phyloP scores from a whole-genome alignment of 1,284 basidiomycete genomes.

The Irpex rosettiformis region DNA sequence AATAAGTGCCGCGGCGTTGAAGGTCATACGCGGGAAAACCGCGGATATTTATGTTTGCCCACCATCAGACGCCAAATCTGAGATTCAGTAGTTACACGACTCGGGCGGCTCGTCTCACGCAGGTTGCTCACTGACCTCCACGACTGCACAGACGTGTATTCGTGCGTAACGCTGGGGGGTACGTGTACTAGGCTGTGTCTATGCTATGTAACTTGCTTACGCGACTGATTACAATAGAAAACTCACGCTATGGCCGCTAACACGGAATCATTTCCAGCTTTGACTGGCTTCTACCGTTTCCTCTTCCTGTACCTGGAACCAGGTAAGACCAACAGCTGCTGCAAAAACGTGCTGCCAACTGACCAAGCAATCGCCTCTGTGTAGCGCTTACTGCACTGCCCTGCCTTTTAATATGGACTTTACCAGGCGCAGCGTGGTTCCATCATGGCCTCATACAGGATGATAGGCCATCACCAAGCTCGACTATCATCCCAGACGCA shows the following conservation, averaged over 20 bases:
- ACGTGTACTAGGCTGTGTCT: background rate
- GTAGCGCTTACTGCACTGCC: constrained; percentile 59
- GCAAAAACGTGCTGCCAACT: background rate
- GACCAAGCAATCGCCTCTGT: background rate
- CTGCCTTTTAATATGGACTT: constrained; percentile 55
- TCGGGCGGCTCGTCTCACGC: no score
- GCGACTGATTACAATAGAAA: background rate
- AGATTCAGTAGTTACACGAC: background rate
- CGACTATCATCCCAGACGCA: constrained; percentile 37
- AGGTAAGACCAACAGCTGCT: constrained; percentile 34
- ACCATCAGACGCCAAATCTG: background rate
- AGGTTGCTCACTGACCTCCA: background rate
- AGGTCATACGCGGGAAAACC: background rate
- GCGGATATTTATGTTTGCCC: background rate
- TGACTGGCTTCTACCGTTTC: constrained; percentile 64
- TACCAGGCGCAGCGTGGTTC: constrained; percentile 68
- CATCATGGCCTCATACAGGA: constrained; percentile 65
- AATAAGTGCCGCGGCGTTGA: background rate
- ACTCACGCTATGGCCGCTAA: background rate
- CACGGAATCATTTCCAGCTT: constrained; percentile 44
- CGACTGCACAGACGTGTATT: background rate
- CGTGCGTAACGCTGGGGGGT: background rate
- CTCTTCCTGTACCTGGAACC: constrained; percentile 73
- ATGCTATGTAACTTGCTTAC: background rate
- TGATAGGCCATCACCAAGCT: constrained; percentile 26